These are phyloP conservation scores for Penicillium brasilianum DNA, from an alignment of 2,329 filamentous ascomycete genomes.

Conservation along the genomic window DNA sequence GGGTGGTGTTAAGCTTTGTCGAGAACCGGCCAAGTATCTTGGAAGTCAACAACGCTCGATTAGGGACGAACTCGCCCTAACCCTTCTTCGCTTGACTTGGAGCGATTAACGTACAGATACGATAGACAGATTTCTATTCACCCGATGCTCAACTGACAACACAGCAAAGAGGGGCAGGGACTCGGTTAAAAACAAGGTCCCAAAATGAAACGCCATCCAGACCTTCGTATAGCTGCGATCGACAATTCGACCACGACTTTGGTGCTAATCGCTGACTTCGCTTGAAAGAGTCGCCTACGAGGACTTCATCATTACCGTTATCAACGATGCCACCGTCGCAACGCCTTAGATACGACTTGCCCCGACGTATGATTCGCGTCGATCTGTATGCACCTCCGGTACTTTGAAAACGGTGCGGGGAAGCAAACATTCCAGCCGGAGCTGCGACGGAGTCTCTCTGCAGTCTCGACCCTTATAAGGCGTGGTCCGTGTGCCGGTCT, in stretches of 20 bases:
- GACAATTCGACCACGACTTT: background rate
- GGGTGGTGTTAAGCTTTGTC: background rate
- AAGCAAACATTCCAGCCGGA: conserved; percentile 11
- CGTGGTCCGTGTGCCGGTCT: background rate
- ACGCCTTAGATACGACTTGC: conserved; percentile 9
- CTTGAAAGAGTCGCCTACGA: no score
- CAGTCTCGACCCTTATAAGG: background rate
- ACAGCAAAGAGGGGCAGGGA: background rate
- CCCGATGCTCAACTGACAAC: no score
- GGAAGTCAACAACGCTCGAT: background rate
- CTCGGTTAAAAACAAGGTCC: background rate
- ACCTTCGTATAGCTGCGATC: background rate
- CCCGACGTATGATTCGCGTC: conserved; percentile 20
- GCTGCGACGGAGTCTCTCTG: conserved; percentile 1
- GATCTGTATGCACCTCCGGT: conserved; percentile 8
- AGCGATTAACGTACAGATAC: background rate
- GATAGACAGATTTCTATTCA: background rate
- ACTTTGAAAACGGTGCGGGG: conserved; percentile 21
- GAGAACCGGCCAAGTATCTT: background rate
- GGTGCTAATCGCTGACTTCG: background rate
- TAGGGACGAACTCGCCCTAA: background rate
- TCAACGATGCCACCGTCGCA: conserved; percentile 23
- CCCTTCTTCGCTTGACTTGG: background rate
- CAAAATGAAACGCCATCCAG: no score
- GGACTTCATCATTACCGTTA: conserved; percentile 2